These are phyloP conservation scores for Endoconidiophora polonica DNA, from an alignment of 2,329 filamentous ascomycete species.

Conservation along the genomic window DNA sequence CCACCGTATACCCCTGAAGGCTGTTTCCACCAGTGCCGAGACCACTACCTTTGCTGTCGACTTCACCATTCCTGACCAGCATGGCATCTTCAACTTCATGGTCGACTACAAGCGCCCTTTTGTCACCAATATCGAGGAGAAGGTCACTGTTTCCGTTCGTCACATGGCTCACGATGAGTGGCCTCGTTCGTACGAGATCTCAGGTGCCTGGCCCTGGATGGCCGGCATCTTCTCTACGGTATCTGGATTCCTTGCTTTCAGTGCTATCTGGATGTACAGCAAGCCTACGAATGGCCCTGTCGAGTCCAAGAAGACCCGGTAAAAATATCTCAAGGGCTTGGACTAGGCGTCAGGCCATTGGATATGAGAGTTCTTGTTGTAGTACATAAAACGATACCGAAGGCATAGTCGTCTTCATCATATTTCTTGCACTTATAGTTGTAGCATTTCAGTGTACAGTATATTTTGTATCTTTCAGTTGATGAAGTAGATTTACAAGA, in stretches of 20 bases:
- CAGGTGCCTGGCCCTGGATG: slow-evolving; percentile 88
- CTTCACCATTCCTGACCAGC: slow-evolving; percentile 84
- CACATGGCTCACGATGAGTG: slow-evolving; percentile 98
- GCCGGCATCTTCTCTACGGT: slow-evolving; percentile 73
- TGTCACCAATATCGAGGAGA: slow-evolving; percentile 77
- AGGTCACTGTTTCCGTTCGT: slow-evolving; percentile 82
- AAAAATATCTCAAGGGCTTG: slow-evolving; percentile 8
- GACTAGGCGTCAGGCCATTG: background rate
- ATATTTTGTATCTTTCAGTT: background rate
- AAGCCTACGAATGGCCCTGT: slow-evolving; percentile 25
- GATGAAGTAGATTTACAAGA: background rate
- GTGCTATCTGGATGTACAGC: slow-evolving; percentile 70
- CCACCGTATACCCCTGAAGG: slow-evolving; percentile 63
- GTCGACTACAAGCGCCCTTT: slow-evolving; percentile 96
- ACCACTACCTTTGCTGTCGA: slow-evolving; percentile 56
- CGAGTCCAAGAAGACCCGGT: slow-evolving; percentile 32
- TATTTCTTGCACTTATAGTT: background rate
- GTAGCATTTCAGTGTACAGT: slow-evolving; percentile 8
- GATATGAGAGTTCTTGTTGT: background rate
- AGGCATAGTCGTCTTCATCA: background rate
- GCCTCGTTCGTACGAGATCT: slow-evolving; percentile 78
- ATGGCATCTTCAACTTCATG: slow-evolving; percentile 97
- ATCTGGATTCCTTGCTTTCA: slow-evolving; percentile 69
- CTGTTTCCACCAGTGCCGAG: slow-evolving; percentile 40
- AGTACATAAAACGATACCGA: no score